Evolutionary conservation across 2,329 filamentous ascomycete genomes (phyloP), one percentile per base, ranked within the genome.

Genomic region (Tolypocladium sp.): DNA sequence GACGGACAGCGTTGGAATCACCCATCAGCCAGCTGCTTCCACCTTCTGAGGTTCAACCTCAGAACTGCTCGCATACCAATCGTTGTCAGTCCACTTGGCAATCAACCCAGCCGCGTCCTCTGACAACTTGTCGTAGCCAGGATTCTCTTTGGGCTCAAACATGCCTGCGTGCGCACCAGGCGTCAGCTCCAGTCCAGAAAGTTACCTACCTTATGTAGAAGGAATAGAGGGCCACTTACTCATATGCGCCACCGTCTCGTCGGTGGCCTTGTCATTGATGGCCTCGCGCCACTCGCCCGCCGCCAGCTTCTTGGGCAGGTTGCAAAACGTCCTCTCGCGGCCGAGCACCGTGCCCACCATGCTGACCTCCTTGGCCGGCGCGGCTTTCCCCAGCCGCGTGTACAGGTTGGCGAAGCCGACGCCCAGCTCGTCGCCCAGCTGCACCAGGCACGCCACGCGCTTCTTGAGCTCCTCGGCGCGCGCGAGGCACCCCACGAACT

Each of bases 401-500:
- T 96, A 97, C 60, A 97, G 79, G 69, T 97, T 94, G 17, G 86
- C 86, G 69, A 92, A 96, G 2, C 90, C 89, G 17, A 97, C 81
- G 15, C 79, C 80, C 17, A 90, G 81, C 60, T 89, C 84, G 53
- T 78, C 72, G 40, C 85, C 80, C 25, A 92, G 76, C 60, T 80
- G 78, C n/a, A 83, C 79, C 70, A 97, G 79, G 61, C 78, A 81
- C n/a, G 79, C 76, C 12, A 96, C 80, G 38, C 94, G 85, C 68
- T 85, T 83, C 65, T 87, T 86, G 63, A 97, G 78, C 69, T 96
- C 92, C 66, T 92, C 89, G 5, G 85, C 86, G n/a, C 90, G 86
- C 55, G 90, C 89, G 9, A 99, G 82, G 68, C 91, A 95, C 2
- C 92, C 91, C 1, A 97, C 90, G 68, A 97, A 99, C 72, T 94